Conservation (phyloP, 2,329 filamentous ascomycete species). For the Lecanosticta acicola region DNA sequence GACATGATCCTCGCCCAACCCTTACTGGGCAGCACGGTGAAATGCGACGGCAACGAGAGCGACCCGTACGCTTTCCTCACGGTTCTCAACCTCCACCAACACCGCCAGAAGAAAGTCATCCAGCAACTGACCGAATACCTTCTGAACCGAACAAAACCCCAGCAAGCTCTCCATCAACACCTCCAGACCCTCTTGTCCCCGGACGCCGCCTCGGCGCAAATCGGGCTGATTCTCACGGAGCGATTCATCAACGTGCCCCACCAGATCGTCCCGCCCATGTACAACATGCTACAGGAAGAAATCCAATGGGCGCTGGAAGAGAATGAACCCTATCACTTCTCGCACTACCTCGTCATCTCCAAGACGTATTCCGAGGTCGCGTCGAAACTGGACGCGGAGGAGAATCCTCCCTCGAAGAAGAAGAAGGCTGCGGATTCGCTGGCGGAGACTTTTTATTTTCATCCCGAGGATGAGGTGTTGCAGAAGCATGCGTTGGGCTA, state of each 20-base stretch:
- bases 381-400: conserved; percentile 68
- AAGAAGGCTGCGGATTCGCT: conserved; percentile 46
- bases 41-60: conserved; percentile 89
- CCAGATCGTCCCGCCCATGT: conserved; percentile 88
- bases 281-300: conserved; percentile 89
- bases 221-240: conserved; percentile 86
- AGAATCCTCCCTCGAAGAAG: conserved; percentile 52
- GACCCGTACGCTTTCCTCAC: conserved; percentile 93
- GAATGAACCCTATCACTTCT: conserved; percentile 86
- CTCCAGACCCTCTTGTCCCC: conserved; percentile 36
- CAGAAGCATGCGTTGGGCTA: conserved; percentile 67
- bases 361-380: conserved; percentile 89
- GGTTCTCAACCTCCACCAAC: conserved; percentile 73
- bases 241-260: conserved; percentile 95
- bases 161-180: conserved; percentile 32
- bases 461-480: conserved; percentile 89
- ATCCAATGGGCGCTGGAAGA: conserved; percentile 82
- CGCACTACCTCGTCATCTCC: conserved; percentile 85
- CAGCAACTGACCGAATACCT: conserved; percentile 69
- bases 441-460: conserved; percentile 75
- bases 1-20: conserved; percentile 84
- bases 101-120: conserved; percentile 66
- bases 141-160: conserved; percentile 45
- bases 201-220: conserved; percentile 42
- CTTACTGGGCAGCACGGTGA: conserved; percentile 86